Percentiles rank a stretch among this genome's conserved stretches.
Conservation (phyloP, 2,329 filamentous ascomycete species). For the Fusarium sororula region DNA sequence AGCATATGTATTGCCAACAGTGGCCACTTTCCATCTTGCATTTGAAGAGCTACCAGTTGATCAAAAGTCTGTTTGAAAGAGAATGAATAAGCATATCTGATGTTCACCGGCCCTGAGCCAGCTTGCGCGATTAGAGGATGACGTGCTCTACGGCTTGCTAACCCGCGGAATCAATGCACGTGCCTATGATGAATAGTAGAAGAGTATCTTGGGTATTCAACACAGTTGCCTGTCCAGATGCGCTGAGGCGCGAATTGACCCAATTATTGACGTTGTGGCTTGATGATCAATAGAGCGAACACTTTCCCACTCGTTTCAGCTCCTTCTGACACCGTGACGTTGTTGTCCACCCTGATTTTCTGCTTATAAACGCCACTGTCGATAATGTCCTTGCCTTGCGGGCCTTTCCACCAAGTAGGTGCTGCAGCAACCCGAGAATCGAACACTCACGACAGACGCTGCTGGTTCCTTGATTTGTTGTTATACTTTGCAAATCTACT, state of each 20-base stretch:
- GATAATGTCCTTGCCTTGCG: rapidly evolving
- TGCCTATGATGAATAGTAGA: no score
- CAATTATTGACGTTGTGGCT: not conserved
- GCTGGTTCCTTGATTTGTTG: not conserved
- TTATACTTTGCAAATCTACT: no score
- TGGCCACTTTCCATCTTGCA: not conserved
- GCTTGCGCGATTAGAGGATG: no score
- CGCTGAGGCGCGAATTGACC: not conserved
- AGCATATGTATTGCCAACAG: not conserved
- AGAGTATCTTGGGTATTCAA: not conserved
- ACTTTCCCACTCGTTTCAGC: not conserved
- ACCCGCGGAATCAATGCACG: no score
- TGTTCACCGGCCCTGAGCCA: no score
- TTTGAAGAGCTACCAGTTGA: not conserved
- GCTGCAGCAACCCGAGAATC: no score
- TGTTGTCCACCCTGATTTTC: not conserved
- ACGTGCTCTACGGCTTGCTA: no score
- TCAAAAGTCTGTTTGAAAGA: not conserved
- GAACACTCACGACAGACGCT: no score
- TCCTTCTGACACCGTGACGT: not conserved
- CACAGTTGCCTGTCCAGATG: not conserved
- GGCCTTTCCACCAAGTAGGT: no score
- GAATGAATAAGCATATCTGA: not conserved
- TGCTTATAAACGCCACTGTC: not conserved
- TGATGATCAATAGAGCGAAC: not conserved